Conservation (phyloP, 208 protist genomes). For the Crithidia expoeki region DNA sequence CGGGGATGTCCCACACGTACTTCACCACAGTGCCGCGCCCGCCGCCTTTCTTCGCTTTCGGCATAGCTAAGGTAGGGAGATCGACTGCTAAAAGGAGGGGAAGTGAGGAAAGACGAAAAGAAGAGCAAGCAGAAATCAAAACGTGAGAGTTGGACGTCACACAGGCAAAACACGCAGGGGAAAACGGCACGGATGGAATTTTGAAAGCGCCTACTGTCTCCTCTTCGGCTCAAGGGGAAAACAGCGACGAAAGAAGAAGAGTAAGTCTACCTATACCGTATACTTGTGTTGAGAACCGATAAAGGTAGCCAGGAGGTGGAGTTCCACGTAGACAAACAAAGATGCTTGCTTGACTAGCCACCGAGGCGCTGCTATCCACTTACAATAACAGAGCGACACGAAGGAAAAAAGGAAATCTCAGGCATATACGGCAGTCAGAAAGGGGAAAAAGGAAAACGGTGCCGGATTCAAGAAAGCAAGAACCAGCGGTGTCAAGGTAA, state of each 20-base stretch:
- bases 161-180: background rate
- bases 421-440: too few relatives aligned
- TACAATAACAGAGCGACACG: background rate
- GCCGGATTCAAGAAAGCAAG: too few relatives aligned
- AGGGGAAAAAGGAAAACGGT: too few relatives aligned
- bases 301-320: too few relatives aligned
- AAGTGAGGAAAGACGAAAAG: background rate
- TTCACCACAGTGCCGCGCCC: conserved; percentile 33
- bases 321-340: background rate
- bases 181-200: background rate
- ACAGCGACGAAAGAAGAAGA: background rate
- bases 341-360: background rate
- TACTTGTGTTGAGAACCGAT: background rate
- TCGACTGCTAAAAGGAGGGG: conserved; percentile 2
- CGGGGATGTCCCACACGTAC: conserved; percentile 32
- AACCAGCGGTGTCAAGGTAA: too few relatives aligned
- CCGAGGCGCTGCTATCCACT: background rate
- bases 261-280: background rate
- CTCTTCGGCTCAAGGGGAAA: too few relatives aligned
- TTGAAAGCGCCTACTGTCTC: too few relatives aligned
- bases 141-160: background rate
- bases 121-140: background rate
- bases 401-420: too few relatives aligned
- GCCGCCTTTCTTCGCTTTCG: conserved; percentile 35
- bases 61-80: conserved; percentile 12